phyloP scores from a whole-genome alignment of 2,329 filamentous ascomycete genomes.

The Aspergillus tanneri region DNA sequence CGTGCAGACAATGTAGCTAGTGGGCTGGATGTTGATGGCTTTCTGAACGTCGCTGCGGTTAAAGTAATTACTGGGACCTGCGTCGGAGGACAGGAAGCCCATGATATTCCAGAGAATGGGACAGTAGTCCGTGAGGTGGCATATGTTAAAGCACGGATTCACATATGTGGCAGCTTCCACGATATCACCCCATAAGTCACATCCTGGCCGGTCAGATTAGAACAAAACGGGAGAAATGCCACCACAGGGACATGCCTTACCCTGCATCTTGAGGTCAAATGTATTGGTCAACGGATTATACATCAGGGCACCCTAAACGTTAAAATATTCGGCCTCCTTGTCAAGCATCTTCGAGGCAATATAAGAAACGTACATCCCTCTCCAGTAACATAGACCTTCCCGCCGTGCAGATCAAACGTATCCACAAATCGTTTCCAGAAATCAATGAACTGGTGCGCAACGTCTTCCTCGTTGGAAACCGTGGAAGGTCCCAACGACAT shows the following conservation, averaged over 20 bases:
- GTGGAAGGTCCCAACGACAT: conserved; percentile 65
- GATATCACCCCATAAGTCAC: conserved; percentile 59
- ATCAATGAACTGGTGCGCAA: conserved; percentile 69
- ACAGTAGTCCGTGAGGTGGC: conserved; percentile 70
- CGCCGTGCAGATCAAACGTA: conserved; percentile 64
- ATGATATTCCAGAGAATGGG: conserved; percentile 67
- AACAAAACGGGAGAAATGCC: conserved; percentile 51
- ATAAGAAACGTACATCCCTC: conserved; percentile 69
- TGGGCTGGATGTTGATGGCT: conserved; percentile 60
- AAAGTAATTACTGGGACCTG: conserved; percentile 64
- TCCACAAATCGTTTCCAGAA: conserved; percentile 76
- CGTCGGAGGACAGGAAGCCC: conserved; percentile 66
- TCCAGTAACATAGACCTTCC: conserved; percentile 71
- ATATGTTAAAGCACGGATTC: conserved; percentile 78
- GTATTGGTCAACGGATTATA: conserved; percentile 67
- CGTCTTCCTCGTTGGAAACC: conserved; percentile 65
- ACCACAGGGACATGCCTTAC: neutral
- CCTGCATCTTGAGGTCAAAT: conserved; percentile 25
- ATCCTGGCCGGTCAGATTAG: conserved; percentile 48
- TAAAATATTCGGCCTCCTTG: conserved; percentile 62
- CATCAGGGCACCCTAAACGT: conserved; percentile 67
- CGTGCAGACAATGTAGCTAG: conserved; percentile 44
- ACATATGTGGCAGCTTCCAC: conserved; percentile 52
- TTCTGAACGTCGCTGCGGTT: conserved; percentile 66
- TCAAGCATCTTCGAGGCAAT: conserved; percentile 72